These are phyloP conservation scores for Chenopodium suecicum DNA, from an alignment of 148 eudicot species.

Conservation along the genomic window DNA sequence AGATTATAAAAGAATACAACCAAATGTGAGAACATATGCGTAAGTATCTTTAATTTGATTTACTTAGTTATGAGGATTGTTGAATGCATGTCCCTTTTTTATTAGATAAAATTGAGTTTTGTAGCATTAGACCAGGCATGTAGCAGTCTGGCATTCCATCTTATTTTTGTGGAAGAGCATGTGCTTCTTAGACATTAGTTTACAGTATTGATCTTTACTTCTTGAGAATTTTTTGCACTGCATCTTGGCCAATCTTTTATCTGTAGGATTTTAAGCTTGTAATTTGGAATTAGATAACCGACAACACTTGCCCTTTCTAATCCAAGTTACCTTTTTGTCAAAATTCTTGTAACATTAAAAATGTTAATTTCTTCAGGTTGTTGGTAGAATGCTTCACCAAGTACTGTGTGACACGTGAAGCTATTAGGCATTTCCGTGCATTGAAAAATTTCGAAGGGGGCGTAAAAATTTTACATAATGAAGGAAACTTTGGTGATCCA, in stretches of 20 bases:
- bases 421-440: conserved; percentile 95
- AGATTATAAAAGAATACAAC: conserved; percentile 78
- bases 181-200: not conserved
- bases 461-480: conserved; percentile 56
- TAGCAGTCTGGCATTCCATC: not conserved
- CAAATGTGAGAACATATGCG: conserved; percentile 92
- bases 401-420: conserved; percentile 83
- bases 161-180: not conserved
- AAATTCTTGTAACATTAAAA: not conserved
- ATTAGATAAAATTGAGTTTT: not conserved
- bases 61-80: not conserved
- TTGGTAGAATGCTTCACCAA: conserved; percentile 96
- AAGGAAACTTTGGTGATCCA: conserved; percentile 88
- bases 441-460: conserved; percentile 76
- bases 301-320: conserved; percentile 6
- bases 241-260: not conserved
- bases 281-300: not conserved
- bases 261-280: not conserved
- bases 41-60: conserved; percentile 39
- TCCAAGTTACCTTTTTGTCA: not conserved
- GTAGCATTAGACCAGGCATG: not conserved
- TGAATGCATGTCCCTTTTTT: not conserved
- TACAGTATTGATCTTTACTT: conserved; percentile 2
- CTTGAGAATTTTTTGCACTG: conserved; percentile 1
- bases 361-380: conserved; percentile 46